Evolutionary conservation across 495 filamentous ascomycete genomes (phyloP).

Genomic region (Penicillium silybi): DNA sequence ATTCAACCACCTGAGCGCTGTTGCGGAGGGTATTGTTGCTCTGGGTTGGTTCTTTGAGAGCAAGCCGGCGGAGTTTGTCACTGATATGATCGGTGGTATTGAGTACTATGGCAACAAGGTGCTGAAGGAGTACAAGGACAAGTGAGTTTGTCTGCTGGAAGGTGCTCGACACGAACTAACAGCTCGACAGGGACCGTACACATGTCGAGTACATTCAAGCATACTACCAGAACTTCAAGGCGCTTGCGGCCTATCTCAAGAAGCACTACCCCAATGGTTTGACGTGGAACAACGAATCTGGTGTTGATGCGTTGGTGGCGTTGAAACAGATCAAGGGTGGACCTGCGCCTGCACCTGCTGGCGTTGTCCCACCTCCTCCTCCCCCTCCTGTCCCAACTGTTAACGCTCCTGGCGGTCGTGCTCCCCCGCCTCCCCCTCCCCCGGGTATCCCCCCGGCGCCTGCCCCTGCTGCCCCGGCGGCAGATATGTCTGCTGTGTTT

Average conservation of each 20-base stretch:
- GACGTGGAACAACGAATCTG: constrained; percentile 80
- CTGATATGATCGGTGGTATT: constrained; percentile 70
- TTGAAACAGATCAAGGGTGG: constrained; percentile 58
- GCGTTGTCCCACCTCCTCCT: constrained; percentile 49
- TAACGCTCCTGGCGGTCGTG: constrained; percentile 52
- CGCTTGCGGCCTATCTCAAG: constrained; percentile 75
- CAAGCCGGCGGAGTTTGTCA: constrained; percentile 77
- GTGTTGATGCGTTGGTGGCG: constrained; percentile 69
- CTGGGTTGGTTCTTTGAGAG: constrained; percentile 81
- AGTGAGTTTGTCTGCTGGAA: constrained; percentile 50
- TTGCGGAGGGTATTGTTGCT: constrained; percentile 83
- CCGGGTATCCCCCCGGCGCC: constrained; percentile 32
- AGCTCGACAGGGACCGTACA: constrained; percentile 56
- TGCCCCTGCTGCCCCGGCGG: constrained; percentile 28
- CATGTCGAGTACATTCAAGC: constrained; percentile 84
- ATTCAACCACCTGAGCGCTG: constrained; percentile 75
- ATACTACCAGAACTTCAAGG: constrained; percentile 82
- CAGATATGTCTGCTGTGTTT: constrained; percentile 82
- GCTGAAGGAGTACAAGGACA: constrained; percentile 83
- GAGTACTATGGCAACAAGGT: constrained; percentile 92
- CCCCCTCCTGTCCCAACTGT: constrained; percentile 56
- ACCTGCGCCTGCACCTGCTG: constrained; percentile 34
- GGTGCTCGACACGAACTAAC: constrained; percentile 10
- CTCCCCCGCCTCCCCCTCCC: constrained; percentile 77
- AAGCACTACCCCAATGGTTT: constrained; percentile 74